These are phyloP conservation scores for Sicyos baderoa DNA, from an alignment of 306 rosid species.

Conservation along the genomic window DNA sequence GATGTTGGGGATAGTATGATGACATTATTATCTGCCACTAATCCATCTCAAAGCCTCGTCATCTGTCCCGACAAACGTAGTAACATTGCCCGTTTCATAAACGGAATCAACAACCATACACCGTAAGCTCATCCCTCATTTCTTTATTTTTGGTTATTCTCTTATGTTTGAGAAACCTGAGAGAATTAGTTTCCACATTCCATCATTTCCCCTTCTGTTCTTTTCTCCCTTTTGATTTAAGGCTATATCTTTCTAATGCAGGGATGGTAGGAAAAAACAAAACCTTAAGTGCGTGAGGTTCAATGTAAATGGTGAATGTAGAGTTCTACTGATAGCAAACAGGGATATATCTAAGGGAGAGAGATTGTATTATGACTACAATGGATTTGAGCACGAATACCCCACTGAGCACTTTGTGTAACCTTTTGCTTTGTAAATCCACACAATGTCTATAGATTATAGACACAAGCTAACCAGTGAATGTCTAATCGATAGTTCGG, in stretches of 20 bases:
- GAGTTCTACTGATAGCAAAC: constrained; percentile 71
- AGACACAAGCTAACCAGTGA: constrained; percentile 10
- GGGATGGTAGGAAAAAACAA: constrained; percentile 87
- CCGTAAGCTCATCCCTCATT: constrained; percentile 46
- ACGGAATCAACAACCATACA: constrained; percentile 87
- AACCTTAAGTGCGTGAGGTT: constrained; percentile 80
- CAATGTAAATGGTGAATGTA: constrained; percentile 61
- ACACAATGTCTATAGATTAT: background rate
- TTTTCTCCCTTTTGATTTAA: background rate
- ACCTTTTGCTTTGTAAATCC: constrained; percentile 40
- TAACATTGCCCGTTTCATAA: constrained; percentile 87
- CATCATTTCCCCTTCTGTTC: background rate
- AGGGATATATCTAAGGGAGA: constrained; percentile 87
- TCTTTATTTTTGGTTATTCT: background rate
- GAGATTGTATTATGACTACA: constrained; percentile 88
- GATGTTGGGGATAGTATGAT: constrained; percentile 94
- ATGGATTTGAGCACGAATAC: constrained; percentile 80
- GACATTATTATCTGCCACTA: constrained; percentile 73
- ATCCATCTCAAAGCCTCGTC: constrained; percentile 63
- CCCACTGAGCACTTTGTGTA: constrained; percentile 84
- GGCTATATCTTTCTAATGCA: constrained; percentile 28
- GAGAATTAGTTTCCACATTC: background rate
- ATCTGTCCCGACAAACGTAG: constrained; percentile 80
- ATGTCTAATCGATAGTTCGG: constrained; percentile 1
- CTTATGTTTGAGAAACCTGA: background rate